A percentile compares a stretch with the other conserved stretches of the same genome.
These are phyloP conservation scores for Colletotrichum ledebouriae DNA, from an alignment of 2,329 filamentous ascomycete species.

Conservation along the genomic window DNA sequence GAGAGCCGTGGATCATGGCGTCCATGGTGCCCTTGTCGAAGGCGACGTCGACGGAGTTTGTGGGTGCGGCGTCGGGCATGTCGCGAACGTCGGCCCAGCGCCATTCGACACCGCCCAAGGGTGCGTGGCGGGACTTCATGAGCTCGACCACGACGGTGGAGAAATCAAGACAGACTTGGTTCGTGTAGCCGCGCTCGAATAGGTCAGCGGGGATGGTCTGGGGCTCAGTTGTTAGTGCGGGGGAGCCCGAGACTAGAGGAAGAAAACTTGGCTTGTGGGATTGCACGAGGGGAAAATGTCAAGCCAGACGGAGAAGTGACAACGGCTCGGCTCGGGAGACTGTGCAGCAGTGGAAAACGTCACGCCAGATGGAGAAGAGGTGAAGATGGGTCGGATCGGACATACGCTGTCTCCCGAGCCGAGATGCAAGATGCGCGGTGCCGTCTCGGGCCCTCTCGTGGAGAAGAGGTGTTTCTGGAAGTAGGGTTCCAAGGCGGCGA, in stretches of 20 bases:
- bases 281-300: too few species aligned
- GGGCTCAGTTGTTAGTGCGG: not conserved
- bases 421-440: constrained; percentile 65
- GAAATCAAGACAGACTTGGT: constrained; percentile 70
- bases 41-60: constrained; percentile 63
- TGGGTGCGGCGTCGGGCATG: constrained; percentile 55
- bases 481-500: constrained; percentile 61
- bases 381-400: not conserved
- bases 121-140: constrained; percentile 61
- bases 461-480: constrained; percentile 59
- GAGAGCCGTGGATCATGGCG: constrained; percentile 67
- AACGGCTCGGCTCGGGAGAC: not conserved
- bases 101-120: constrained; percentile 62
- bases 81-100: constrained; percentile 63
- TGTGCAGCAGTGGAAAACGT: too few species aligned
- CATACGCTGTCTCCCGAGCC: constrained; percentile 69
- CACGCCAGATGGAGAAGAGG: too few species aligned
- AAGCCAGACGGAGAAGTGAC: too few species aligned
- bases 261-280: too few species aligned
- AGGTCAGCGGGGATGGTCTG: constrained; percentile 67
- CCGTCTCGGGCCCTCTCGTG: constrained; percentile 43
- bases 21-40: constrained; percentile 71
- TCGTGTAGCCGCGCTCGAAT: constrained; percentile 59
- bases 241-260: too few species aligned
- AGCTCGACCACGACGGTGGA: constrained; percentile 64